Base-by-base conservation (phyloP, 352 stramenopile species). In the Pythium aquatile region DNA sequence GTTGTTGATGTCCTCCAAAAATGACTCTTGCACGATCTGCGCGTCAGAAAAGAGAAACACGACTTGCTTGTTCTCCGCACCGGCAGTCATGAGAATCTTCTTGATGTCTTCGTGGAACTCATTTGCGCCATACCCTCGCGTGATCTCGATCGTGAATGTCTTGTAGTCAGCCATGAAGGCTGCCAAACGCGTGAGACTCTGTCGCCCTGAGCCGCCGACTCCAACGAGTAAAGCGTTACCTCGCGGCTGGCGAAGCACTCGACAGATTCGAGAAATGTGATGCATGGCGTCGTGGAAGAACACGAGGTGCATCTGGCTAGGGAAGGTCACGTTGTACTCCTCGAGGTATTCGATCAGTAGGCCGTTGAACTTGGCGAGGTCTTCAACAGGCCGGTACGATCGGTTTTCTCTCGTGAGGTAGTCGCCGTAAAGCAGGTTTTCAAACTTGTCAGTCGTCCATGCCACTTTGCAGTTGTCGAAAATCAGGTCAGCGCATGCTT, bases 1-100 rank as follows among this genome's bases (percentile, higher is more conserved):
- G 55, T 98, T 98, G 74, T 98, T 98, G 74, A 98, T 96, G 55
- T 98, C 94, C 59, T 98, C 94, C 28, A 98, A 61, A 61, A 98
- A 98, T 2, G 86, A 94, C 65, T 98, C 93, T 16, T 94, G 76
- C 0, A 96, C 91, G 54, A 98, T 98, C 66, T 98, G 93, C 2
- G 90, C 91, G 55, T 98, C 93, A 5, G 82, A 96, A 69, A 98
- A 98, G 11, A 98, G 73, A 56, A 98, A 98, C 2, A 97, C 86
- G 3, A 97, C 89, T 1, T 79, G 87, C 47, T 94, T 85, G 61
- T 91, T 91, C 65, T 97, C 84, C 13, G 83, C 83, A 3, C 93
- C 93, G 8, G 92, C 90, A 5, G 85, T 83, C 71, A 98, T 92
- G 2, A 98, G 71, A 33, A 98, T 90, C 30, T 88, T 93, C 62